These are phyloP conservation scores for Candida morakotiae DNA, from an alignment of 805 yeast genomes.

Conservation along the genomic window DNA sequence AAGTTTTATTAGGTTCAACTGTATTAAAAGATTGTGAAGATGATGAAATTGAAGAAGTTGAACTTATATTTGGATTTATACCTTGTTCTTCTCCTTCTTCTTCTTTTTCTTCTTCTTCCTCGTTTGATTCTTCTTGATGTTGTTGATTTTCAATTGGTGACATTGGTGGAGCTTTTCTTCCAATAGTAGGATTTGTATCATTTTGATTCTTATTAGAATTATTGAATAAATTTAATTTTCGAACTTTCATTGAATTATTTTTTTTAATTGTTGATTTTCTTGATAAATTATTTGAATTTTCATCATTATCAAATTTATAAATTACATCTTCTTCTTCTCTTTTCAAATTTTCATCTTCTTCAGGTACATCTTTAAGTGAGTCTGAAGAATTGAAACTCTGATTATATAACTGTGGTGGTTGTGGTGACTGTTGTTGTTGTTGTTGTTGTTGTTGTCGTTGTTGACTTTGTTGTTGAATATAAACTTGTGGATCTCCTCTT, in stretches of 20 bases:
- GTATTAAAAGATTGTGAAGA: conserved; percentile 5
- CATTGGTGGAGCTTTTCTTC: conserved; percentile 8
- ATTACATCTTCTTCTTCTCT: conserved; percentile 18
- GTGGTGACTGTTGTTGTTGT: neutral
- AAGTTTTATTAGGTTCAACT: neutral
- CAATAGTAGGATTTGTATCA: neutral
- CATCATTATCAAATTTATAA: conserved; percentile 27
- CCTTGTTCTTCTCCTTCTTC: conserved; percentile 9
- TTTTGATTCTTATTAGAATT: neutral
- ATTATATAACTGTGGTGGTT: neutral
- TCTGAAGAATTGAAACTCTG: conserved; percentile 20
- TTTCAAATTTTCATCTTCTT: conserved; percentile 28
- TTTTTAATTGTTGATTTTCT: conserved; percentile 38
- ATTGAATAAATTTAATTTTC: conserved; percentile 35
- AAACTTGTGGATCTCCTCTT: conserved; percentile 5
- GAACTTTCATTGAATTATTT: conserved; percentile 36
- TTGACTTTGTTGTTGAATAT: conserved; percentile 3
- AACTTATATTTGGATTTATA: conserved; percentile 10
- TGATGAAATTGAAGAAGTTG: conserved; percentile 14
- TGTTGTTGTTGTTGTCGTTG: conserved; percentile 1
- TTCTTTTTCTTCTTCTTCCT: neutral
- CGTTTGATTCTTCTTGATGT: neutral
- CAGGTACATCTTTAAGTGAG: conserved; percentile 30
- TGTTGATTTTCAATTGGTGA: conserved; percentile 6
- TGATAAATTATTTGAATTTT: conserved; percentile 25